phyloP scores from a whole-genome alignment of 345 rosid genomes.

The Trapa incisa region DNA sequence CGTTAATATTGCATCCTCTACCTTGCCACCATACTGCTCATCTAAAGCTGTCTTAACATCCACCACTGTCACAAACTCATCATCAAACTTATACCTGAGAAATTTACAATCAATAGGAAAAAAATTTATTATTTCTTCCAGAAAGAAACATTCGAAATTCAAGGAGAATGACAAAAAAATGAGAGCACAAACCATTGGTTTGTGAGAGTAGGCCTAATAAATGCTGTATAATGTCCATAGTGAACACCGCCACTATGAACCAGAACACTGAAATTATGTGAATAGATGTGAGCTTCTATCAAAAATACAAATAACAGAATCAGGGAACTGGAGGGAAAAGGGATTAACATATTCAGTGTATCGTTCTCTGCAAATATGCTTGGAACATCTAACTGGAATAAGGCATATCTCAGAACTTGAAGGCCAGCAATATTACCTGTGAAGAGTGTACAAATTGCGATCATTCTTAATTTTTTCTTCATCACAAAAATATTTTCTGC shows the following conservation, averaged over 20 bases:
- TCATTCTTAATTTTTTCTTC: conserved; percentile 74
- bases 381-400: not conserved
- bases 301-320: not conserved
- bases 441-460: conserved; percentile 85
- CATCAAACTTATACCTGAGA: conserved; percentile 89
- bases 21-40: conserved; percentile 98
- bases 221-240: conserved; percentile 98
- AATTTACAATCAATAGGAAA: not conserved
- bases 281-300: conserved; percentile 7
- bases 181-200: conserved; percentile 63
- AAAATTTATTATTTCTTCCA: not conserved
- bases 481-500: conserved; percentile 79
- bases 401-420: not conserved
- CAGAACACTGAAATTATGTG: conserved; percentile 56
- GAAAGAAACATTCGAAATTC: not conserved
- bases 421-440: conserved; percentile 8
- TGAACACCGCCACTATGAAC: conserved; percentile 98
- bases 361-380: not conserved
- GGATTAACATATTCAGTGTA: not conserved
- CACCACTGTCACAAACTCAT: conserved; percentile 94
- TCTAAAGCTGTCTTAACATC: conserved; percentile 83
- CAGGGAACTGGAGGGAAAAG: not conserved
- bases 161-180: not conserved
- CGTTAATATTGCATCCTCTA: conserved; percentile 43
- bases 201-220: conserved; percentile 85